A percentile compares a stretch with the other conserved stretches of the same genome.
Evolutionary conservation across 1,284 basidiomycete genomes (phyloP).

Genomic region (Grifola frondosa): DNA sequence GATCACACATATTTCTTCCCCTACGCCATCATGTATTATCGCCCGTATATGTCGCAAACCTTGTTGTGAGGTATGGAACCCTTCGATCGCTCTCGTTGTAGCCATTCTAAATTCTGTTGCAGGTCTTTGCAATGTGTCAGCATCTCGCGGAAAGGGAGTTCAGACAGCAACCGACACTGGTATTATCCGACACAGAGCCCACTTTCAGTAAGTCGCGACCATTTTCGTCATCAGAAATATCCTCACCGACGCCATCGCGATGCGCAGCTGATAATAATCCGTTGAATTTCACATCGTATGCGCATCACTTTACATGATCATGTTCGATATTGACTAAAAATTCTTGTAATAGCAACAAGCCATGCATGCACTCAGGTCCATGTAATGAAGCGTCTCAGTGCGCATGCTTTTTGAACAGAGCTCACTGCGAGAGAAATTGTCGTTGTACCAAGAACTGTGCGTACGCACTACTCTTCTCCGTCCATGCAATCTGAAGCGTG

Average conservation of each 20-base stretch:
- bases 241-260: too few relatives aligned
- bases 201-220: not conserved
- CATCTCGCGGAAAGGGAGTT: not conserved
- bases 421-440: slow-evolving; percentile 42
- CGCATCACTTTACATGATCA: not conserved
- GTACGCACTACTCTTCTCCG: not conserved
- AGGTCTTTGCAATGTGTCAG: slow-evolving; percentile 8
- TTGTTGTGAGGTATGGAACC: slow-evolving; percentile 44
- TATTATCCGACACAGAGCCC: too few relatives aligned
- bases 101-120: not conserved
- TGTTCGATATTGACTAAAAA: not conserved
- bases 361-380: slow-evolving; percentile 47
- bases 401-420: slow-evolving; percentile 37
- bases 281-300: slow-evolving; percentile 13
- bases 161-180: too few relatives aligned
- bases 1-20: slow-evolving; percentile 30
- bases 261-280: not conserved
- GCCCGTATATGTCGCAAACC: slow-evolving; percentile 42
- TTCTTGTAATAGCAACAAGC: slow-evolving; percentile 19
- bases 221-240: not conserved
- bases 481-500: not conserved
- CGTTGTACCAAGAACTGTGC: slow-evolving; percentile 40
- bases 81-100: not conserved
- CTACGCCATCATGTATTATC: slow-evolving; percentile 43
- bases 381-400: slow-evolving; percentile 38